Base-by-base conservation (phyloP, 306 rosid genomes). In the Nissolia schottii region DNA sequence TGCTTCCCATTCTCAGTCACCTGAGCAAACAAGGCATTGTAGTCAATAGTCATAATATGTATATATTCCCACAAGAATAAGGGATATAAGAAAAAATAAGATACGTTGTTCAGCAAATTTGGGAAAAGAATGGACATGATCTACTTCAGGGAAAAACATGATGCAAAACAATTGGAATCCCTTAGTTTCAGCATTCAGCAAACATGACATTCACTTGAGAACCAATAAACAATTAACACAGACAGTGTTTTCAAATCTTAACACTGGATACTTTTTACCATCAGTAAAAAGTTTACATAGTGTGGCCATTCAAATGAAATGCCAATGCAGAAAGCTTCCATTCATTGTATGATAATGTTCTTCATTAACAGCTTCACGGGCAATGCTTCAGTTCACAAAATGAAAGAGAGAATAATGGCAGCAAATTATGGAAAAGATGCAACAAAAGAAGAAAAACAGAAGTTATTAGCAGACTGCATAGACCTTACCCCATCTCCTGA, bases 1-100 rank as follows among this genome's bases (percentile, higher is more conserved):
- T 91, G 99, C 81, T 83, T 92, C 85, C 97, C 99, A 53, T 85
- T 85, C 83, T 95, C 99, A 0, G 99, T 92, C 75, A 94, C 97
- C 98, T 94, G 53, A 46, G 25, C 37, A 75, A 46, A 73, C 58
- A 29, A 29, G 37, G 59, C 69, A 18, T 31, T 38, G 57, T 32
- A 70, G 61, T 29, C 35, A 41, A 51, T 32, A 70, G 61, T 29
- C 35, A 41, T 57, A 2, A 34, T 27, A 5, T n/a, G 48, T 54
- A 19, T 56, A 40, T 46, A 23, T 59, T 79, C 62, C 70, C 65
- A 34, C 15, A 69, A 75, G 27, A 68, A 55, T 51, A 61, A 7
- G 3, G 9, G 64, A 53, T 62, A 64, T 46, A 15, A 45, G 6
- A 49, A 68, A 77, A 68, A 11, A 34, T 23, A 19, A 49, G 24